Evolutionary conservation across 2,329 filamentous ascomycete species (phyloP).

Genomic region (Zasmidium cellare): DNA sequence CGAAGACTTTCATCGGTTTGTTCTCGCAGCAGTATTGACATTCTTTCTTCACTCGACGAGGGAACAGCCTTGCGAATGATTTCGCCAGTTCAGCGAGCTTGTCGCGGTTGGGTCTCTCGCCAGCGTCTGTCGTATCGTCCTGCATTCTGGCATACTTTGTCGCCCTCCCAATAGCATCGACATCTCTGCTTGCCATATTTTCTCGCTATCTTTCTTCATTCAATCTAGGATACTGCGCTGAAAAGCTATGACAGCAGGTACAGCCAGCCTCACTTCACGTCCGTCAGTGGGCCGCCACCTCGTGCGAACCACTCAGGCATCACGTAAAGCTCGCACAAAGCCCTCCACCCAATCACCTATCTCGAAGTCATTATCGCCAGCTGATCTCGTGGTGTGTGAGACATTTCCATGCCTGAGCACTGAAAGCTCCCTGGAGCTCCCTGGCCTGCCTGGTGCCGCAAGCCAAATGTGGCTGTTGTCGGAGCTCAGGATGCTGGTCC

Average conservation of each 20-base stretch:
- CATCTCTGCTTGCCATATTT: neutral
- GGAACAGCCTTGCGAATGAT: constrained; percentile 5
- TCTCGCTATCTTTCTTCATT: neutral
- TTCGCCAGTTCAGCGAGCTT: neutral
- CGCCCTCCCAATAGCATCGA: neutral
- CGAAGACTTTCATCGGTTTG: constrained; percentile 1
- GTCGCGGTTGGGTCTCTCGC: neutral
- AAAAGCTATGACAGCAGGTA: neutral
- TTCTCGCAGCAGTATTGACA: constrained; percentile 16
- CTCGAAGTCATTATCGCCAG: too few relatives aligned
- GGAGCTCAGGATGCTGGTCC: too few relatives aligned
- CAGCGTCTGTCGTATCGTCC: neutral
- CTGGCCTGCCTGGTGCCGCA: too few relatives aligned
- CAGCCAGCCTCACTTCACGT: neutral
- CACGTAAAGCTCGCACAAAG: neutral
- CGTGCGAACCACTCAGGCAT: neutral
- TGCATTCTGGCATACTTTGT: neutral
- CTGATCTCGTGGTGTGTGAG: too few relatives aligned
- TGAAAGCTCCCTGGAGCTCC: too few relatives aligned
- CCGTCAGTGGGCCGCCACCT: neutral
- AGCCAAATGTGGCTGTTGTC: too few relatives aligned
- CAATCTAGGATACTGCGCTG: too few relatives aligned
- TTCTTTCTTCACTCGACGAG: constrained; percentile 3
- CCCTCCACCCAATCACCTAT: too few relatives aligned
- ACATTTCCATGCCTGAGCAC: too few relatives aligned